These are phyloP conservation scores for Cokeromyces recurvatus DNA, from an alignment of 371 early-diverging fungal species.

Conservation along the genomic window DNA sequence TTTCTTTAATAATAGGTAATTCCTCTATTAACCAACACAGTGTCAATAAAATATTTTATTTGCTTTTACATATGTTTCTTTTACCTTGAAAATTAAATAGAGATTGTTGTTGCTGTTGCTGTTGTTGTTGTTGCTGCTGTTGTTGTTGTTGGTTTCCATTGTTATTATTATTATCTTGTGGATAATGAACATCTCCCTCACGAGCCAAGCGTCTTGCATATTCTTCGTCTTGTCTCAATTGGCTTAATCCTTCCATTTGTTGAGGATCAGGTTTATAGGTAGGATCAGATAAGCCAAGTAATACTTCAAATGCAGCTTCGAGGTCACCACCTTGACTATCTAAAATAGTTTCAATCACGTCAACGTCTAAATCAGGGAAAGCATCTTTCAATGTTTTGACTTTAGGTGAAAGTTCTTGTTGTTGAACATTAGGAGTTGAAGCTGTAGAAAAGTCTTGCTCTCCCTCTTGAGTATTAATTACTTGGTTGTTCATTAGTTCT, in stretches of 20 bases:
- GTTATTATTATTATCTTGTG: not conserved
- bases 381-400: conserved; percentile 28
- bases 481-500: too few species aligned
- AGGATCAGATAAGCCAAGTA: conserved; percentile 35
- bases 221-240: conserved; percentile 29
- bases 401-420: conserved; percentile 3
- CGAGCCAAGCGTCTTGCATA: conserved; percentile 29
- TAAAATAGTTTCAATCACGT: conserved; percentile 33
- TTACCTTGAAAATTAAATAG: conserved; percentile 29
- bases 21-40: too few species aligned
- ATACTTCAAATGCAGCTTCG: conserved; percentile 30
- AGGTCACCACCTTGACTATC: conserved; percentile 22
- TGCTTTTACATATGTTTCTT: too few species aligned
- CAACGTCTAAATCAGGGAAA: conserved; percentile 29
- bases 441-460: too few species aligned
- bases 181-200: conserved; percentile 17
- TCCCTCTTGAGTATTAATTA: too few species aligned
- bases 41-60: too few species aligned
- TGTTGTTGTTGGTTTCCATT: conserved; percentile 2
- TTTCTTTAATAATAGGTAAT: conserved; percentile 25
- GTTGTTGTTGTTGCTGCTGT: conserved; percentile 5
- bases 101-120: conserved; percentile 9
- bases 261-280: conserved; percentile 24
- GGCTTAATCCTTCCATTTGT: conserved; percentile 7
- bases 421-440: not conserved